Percentiles rank a stretch among this genome's conserved stretches.
These are phyloP conservation scores for Plasmodium chabaudi DNA, from an alignment of 169 alveolate genomes.

Conservation along the genomic window DNA sequence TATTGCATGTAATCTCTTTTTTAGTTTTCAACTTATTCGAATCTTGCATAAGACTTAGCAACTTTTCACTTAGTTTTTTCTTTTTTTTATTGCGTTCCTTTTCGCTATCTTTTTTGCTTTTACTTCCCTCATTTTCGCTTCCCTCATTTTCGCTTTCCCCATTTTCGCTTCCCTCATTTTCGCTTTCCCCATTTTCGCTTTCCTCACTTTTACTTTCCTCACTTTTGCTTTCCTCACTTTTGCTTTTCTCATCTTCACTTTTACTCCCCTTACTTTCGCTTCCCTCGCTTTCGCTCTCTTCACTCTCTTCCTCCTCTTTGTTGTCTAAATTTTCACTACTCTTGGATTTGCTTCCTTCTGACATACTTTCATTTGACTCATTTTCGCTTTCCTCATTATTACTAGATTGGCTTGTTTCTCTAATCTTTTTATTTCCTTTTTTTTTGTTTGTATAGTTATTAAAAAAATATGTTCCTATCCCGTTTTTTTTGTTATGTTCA, in stretches of 20 bases:
- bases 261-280: not conserved
- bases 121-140: not conserved
- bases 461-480: conserved; percentile 59
- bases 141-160: conserved; percentile 2
- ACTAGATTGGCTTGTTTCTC: not conserved
- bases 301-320: conserved; percentile 3
- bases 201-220: conserved; percentile 4
- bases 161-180: not conserved
- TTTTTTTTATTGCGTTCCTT: conserved; percentile 9
- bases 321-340: not conserved
- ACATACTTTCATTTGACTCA: not conserved
- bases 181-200: not conserved
- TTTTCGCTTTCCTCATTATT: not conserved
- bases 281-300: not conserved
- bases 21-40: conserved; percentile 11
- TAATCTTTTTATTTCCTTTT: not conserved
- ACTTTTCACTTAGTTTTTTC: conserved; percentile 17
- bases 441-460: conserved; percentile 10
- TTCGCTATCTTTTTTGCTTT: not conserved
- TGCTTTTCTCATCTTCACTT: conserved; percentile 11
- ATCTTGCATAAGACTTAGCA: conserved; percentile 32
- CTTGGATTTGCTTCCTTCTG: not conserved
- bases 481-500: conserved; percentile 57
- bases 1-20: conserved; percentile 6
- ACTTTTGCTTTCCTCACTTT: not conserved